Evolutionary conservation across 2,329 filamentous ascomycete genomes (phyloP), one percentile per base, ranked within the genome.

Genomic region (Cadophora luteo-olivacea): DNA sequence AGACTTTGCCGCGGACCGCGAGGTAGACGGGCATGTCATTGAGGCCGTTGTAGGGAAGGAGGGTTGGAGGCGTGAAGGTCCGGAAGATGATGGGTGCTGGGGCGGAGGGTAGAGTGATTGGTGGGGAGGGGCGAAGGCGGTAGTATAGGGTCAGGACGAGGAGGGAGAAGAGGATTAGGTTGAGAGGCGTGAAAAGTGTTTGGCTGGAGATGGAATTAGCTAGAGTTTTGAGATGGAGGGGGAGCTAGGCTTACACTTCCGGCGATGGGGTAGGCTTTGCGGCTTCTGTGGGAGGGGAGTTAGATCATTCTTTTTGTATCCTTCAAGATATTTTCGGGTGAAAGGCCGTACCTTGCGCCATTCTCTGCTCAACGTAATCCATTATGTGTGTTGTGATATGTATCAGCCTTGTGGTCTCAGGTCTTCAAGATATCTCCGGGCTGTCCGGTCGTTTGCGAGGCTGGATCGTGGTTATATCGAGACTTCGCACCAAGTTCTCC

Each of bases 1-100:
- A 98, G 72, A 98, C 91, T 62, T 89, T 89, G 64, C 96, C 94
- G 52, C 93, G 92, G 22, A 98, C 94, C n/a, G 93, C 92, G 61
- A 99, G 87, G 81, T 93, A 97, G 67, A 98, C 92, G 61, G 93
- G 93, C 73, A 83, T 84, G 75, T 85, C 86, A 76, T 92, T 86
- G 65, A 84, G 82, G 78, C 96, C 96, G 82, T 95, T 94, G 85
- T 90, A 95, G 38, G 93, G 92, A 36, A 93, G 86, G n/a, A 99
- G 89, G 4, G 92, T 93, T 52, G 83, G 89, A 29, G 92, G 92
- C 16, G 90, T 95, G 83, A 93, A 91, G 66, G 85, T 90, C 68
- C 81, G 82, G 84, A 91, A 91, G 74, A 92, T 86, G 74, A 84
- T 81, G 64, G 89, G 84, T 0, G 88, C 83, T 6, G 85, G 79